Base-by-base conservation (phyloP, 2,329 filamentous ascomycete species). In the Pyrenochaeta sp. region DNA sequence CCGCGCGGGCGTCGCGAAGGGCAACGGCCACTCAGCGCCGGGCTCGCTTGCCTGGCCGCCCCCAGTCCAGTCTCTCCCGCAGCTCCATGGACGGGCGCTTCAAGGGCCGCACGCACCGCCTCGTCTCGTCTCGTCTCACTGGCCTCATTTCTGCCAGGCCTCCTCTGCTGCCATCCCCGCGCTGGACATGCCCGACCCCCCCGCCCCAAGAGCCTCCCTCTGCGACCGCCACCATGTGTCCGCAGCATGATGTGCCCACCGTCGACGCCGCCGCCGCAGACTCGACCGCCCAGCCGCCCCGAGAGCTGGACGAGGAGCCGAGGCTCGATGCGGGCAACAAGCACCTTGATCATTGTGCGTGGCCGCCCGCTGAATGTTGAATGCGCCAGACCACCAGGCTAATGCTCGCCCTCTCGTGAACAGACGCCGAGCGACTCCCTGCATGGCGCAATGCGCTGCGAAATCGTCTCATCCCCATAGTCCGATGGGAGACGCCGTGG, bases 401-500 rank as follows among this genome's bases (percentile, higher is more conserved):
- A 51, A 61, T 37, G 30, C 29, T 46, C 35, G 35, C 32, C 9
- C n/a, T 44, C 44, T 48, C 31, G 50, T 52, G 31, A 48, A 51
- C 65, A 96, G 91, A 96, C 74, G 90, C 88, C 65, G 83, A 85
- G 69, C 85, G 85, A 57, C 84, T 99, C 45, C 92, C 94, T 41
- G 73, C 73, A 81, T 97, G 94, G 94, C 87, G 94, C 62, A 96
- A 96, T 76, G 77, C 78, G 51, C 74, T 96, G 58, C 90, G 94
- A 69, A 87, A 96, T 71, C 78, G 77, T 60, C 79, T 93, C 45
- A 85, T 99, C 46, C 93, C 93, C 51, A 80, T 97, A 45, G 85
- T 97, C 42, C 86, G 94, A 69, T 92, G 87, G 87, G 94, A 99
- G 77, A 99, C 94, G 20, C 93, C 92, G 1, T 94, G 96, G 72